Percentiles rank a stretch among this genome's conserved stretches.
Evolutionary conservation across 2,329 filamentous ascomycete genomes (phyloP).

Genomic region (Dothistroma septosporum): DNA sequence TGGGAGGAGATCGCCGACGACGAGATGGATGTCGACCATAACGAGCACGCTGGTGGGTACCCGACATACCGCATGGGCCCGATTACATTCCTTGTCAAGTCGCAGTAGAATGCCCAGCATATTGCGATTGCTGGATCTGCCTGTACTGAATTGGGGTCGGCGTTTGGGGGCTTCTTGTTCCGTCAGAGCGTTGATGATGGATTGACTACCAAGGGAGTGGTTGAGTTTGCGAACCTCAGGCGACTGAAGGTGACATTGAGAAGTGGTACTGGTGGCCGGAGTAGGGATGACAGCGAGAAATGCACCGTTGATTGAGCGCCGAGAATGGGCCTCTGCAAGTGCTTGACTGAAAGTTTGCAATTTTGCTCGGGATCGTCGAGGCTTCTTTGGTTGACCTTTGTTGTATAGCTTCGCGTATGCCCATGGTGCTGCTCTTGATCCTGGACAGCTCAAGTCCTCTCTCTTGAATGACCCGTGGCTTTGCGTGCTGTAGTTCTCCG

Average conservation of each 20-base stretch:
- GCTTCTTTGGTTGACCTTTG: neutral
- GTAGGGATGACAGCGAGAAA: neutral
- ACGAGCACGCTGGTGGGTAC: neutral
- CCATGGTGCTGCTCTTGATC: neutral
- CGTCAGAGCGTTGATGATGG: neutral
- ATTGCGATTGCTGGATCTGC: neutral
- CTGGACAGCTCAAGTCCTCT: neutral
- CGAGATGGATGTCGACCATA: neutral
- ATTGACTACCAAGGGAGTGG: too few relatives aligned
- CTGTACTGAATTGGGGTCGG: neutral
- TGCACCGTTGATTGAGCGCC: neutral
- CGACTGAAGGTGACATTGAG: too few relatives aligned
- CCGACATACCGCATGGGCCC: neutral
- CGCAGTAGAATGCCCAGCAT: neutral
- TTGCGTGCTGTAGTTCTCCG: too few relatives aligned
- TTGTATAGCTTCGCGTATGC: neutral
- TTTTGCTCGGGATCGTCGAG: neutral
- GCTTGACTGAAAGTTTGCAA: neutral
- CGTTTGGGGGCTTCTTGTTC: neutral
- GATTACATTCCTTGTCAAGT: neutral
- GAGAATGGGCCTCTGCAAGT: neutral
- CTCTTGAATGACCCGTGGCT: neutral
- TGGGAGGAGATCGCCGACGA: constrained; percentile 1
- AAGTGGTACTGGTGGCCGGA: too few relatives aligned
- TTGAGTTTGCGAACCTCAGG: too few relatives aligned